A percentile compares a stretch with the other conserved stretches of the same genome.
Evolutionary conservation across 164 flowering plant genomes (phyloP).

Genomic region (Piper longum): DNA sequence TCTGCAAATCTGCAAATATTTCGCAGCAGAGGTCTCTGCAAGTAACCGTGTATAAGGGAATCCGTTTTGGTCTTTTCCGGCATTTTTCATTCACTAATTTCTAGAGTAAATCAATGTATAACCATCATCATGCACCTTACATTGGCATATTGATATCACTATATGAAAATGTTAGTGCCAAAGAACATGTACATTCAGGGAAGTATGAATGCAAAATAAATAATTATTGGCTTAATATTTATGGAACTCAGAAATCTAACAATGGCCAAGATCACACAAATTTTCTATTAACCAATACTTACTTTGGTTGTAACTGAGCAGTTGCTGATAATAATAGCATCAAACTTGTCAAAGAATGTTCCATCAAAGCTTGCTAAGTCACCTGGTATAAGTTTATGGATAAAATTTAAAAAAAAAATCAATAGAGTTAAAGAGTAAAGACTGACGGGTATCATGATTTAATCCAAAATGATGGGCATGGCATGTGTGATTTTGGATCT

Average conservation of each 20-base stretch:
- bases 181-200: too few species aligned
- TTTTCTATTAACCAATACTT: slow-evolving; percentile 1
- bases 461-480: too few species aligned
- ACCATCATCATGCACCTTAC: too few species aligned
- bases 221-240: too few species aligned
- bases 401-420: neutral
- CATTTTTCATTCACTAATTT: slow-evolving; percentile 72
- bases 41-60: slow-evolving; percentile 79
- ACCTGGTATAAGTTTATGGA: slow-evolving; percentile 28
- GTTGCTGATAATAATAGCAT: slow-evolving; percentile 59
- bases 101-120: slow-evolving; percentile 18
- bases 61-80: slow-evolving; percentile 49
- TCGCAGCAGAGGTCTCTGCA: slow-evolving; percentile 91
- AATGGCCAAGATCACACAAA: too few species aligned
- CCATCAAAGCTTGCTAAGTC: slow-evolving; percentile 49
- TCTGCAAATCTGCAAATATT: slow-evolving; percentile 85
- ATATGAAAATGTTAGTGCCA: too few species aligned
- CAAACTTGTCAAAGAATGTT: slow-evolving; percentile 65
- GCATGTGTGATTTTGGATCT: too few species aligned
- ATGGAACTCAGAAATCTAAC: too few species aligned
- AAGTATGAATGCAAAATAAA: too few species aligned
- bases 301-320: slow-evolving; percentile 61
- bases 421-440: neutral
- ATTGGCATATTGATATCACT: too few species aligned
- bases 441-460: too few species aligned